Conservation (phyloP, 78 protist species). For the Dictyostelium brefeldianum region DNA sequence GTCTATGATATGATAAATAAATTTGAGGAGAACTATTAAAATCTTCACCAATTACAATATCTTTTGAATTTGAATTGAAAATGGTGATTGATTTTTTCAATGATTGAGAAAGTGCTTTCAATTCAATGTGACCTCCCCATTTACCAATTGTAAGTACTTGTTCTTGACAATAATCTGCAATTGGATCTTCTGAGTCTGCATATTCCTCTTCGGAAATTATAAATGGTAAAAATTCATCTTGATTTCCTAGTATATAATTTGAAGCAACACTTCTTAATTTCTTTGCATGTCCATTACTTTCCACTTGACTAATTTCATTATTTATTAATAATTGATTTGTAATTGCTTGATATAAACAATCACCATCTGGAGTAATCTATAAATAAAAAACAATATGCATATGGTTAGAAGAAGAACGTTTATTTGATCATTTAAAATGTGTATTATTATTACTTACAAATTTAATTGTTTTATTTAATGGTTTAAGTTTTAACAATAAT, state of each 20-base stretch:
- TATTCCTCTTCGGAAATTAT: slow-evolving; percentile 65
- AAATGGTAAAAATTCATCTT: slow-evolving; percentile 73
- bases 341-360: slow-evolving; percentile 77
- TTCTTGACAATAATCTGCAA: slow-evolving; percentile 62
- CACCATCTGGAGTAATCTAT: slow-evolving; percentile 81
- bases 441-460: slow-evolving; percentile 35
- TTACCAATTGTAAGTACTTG: slow-evolving; percentile 53
- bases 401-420: no score
- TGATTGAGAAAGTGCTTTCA: slow-evolving; percentile 65
- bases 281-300: slow-evolving; percentile 24
- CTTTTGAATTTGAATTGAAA: slow-evolving; percentile 65
- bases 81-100: slow-evolving; percentile 43
- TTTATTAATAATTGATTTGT: slow-evolving; percentile 53
- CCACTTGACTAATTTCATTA: slow-evolving; percentile 28
- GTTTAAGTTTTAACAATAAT: slow-evolving; percentile 42
- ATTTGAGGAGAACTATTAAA: slow-evolving; percentile 11
- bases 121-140: slow-evolving; percentile 85
- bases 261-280: slow-evolving; percentile 53
- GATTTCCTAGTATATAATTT: slow-evolving; percentile 38
- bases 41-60: slow-evolving; percentile 72
- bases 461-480: slow-evolving; percentile 45
- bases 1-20: slow-evolving; percentile 69
- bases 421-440: no score
- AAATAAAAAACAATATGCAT: no score
- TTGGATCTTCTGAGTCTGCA: slow-evolving; percentile 14